Base-by-base conservation (phyloP, 495 filamentous ascomycete species). In the Trypethelium eluteriae region DNA sequence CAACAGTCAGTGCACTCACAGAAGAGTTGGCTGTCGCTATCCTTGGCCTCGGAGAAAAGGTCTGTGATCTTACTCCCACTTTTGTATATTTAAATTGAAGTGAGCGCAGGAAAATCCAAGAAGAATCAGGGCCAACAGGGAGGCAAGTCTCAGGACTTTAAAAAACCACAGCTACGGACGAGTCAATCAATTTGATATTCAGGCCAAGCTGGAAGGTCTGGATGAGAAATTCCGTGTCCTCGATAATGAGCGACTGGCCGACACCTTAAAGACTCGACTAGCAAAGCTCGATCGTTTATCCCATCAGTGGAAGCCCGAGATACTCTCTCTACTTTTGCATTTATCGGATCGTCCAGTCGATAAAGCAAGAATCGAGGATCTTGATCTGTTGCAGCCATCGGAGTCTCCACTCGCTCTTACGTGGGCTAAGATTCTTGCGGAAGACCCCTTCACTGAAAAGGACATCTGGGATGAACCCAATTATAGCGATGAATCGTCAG, bases 131-230 rank as follows among this genome's bases (percentile, higher is more conserved):
- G 70, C 74, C 4, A 75, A 77, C 74, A 82, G 72, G 78, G 88
- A 77, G 11, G 44, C 67, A 18, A 79, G 80, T n/a, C 78, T 81
- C 0, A 82, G 80, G 14, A 81, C 74, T 47, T 74, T 93, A 46
- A 80, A 82, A 64, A 76, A 85, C 44, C 80, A 88, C 63, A 81
- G 78, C 44, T 88, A 88, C 79, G 80, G 79, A 32, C 86, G 92
- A 41, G 91, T 87, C 0, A 94, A 97, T 77, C 93, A 95, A 71
- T 98, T 97, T 74, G 90, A 91, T 39, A 86, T 96, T 12, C 77
- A 84, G 35, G 82, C 83, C 18, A 86, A 83, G 41, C 81, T 96
- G 4, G 84, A 88, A 34, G 94, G 94, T 2, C 80, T 96, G 18
- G 89, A 91, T 68, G 94, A 98, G 76, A 93, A 93, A 70, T 96